These are phyloP conservation scores for Oidiodendron maius DNA, from an alignment of 495 filamentous ascomycete genomes.

Conservation along the genomic window DNA sequence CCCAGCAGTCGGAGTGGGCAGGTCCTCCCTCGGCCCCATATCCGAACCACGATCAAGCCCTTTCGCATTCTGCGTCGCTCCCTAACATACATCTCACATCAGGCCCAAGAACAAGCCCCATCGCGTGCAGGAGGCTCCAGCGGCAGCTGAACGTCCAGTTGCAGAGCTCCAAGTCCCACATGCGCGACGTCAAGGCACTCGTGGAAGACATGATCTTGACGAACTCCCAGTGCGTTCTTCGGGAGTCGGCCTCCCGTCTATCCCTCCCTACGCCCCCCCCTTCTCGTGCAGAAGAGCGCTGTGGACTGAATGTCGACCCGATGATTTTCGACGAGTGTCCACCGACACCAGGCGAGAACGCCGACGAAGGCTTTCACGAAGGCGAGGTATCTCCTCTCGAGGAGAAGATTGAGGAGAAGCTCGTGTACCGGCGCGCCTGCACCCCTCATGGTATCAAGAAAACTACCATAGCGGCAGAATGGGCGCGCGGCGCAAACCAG, in stretches of 20 bases:
- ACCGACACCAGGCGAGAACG: neutral
- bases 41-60: no score
- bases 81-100: neutral
- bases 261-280: neutral
- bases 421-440: conserved; percentile 14
- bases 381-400: neutral
- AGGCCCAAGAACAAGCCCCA: neutral
- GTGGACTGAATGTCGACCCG: conserved; percentile 1
- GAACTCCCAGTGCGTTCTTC: conserved; percentile 18
- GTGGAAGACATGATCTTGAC: conserved; percentile 19
- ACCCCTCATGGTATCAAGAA: conserved; percentile 19
- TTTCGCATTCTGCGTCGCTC: neutral
- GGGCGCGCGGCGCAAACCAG: conserved; percentile 5
- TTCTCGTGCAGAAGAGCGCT: neutral
- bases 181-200: conserved; percentile 16
- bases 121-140: conserved; percentile 15
- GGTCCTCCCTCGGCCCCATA: neutral
- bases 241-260: conserved; percentile 1
- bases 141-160: conserved; percentile 19
- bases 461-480: conserved; percentile 5
- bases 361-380: conserved; percentile 19
- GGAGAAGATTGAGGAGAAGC: conserved; percentile 9
- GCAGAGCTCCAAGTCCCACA: conserved; percentile 12
- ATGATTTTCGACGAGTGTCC: neutral
- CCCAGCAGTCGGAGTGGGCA: neutral